A percentile compares a stretch with the other conserved stretches of the same genome.
phyloP scores from a whole-genome alignment of 257 asterid genomes.

The Nicotiana undulata region DNA sequence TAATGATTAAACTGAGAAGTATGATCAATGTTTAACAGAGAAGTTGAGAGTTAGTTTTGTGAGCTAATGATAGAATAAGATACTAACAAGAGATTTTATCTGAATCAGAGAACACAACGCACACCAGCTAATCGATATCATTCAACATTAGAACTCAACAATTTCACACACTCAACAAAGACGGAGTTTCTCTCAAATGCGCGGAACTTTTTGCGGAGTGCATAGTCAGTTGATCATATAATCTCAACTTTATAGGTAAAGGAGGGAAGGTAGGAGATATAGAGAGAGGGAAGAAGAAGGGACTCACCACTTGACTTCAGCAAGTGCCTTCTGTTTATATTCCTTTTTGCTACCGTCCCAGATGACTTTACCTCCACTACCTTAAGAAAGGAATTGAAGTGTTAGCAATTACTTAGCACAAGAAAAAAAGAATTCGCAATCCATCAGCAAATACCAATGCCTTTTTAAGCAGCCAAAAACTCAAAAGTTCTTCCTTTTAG shows the following conservation, averaged over 20 bases:
- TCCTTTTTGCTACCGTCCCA: conserved; percentile 79
- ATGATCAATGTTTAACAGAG: neutral
- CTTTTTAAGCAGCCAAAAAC: neutral
- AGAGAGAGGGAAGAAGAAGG: neutral
- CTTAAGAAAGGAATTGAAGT: conserved; percentile 29
- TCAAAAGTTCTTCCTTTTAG: neutral
- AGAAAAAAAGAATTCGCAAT: neutral
- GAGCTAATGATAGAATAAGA: neutral
- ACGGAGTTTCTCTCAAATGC: neutral
- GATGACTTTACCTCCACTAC: conserved; percentile 84
- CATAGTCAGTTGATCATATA: neutral
- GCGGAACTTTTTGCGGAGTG: neutral
- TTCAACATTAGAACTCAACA: neutral
- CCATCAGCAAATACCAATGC: neutral
- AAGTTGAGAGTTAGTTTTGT: neutral
- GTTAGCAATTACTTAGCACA: neutral
- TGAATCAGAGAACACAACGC: neutral
- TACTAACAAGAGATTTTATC: neutral
- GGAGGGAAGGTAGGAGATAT: neutral
- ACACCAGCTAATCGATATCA: neutral
- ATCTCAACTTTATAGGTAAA: neutral
- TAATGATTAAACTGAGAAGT: neutral
- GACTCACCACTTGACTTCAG: conserved; percentile 86
- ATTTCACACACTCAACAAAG: neutral
- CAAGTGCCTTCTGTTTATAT: conserved; percentile 74